These are phyloP conservation scores for Aspergillus piperis DNA, from an alignment of 2,329 filamentous ascomycete genomes.

Conservation along the genomic window DNA sequence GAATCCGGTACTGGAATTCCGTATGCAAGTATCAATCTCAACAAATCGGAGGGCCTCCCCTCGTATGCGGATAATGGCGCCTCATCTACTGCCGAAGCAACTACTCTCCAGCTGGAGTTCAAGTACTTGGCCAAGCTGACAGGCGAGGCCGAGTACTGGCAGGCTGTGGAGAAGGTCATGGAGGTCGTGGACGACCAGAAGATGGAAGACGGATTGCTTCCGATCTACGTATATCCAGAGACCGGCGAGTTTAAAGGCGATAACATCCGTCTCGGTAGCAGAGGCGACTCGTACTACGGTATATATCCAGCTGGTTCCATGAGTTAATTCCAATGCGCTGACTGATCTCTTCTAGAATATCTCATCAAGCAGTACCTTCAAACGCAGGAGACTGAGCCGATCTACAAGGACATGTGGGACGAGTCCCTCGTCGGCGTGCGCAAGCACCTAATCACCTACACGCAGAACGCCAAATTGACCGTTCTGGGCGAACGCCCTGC, in stretches of 20 bases:
- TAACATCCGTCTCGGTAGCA: conserved; percentile 88
- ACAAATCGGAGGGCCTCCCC: conserved; percentile 70
- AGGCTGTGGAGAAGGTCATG: conserved; percentile 88
- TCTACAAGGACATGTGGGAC: conserved; percentile 93
- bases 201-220: conserved; percentile 77
- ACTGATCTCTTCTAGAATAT: conserved; percentile 63
- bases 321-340: neutral
- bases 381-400: conserved; percentile 78
- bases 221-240: conserved; percentile 84
- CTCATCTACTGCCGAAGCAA: conserved; percentile 90
- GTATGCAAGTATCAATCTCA: conserved; percentile 86
- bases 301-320: conserved; percentile 13
- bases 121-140: conserved; percentile 96
- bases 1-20: conserved; percentile 85
- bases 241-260: conserved; percentile 75
- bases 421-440: conserved; percentile 82
- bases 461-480: conserved; percentile 76
- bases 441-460: conserved; percentile 90
- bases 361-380: conserved; percentile 98
- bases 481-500: conserved; percentile 82
- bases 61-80: conserved; percentile 85
- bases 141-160: conserved; percentile 90
- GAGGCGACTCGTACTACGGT: conserved; percentile 93
- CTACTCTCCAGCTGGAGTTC: conserved; percentile 90
- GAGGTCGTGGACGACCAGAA: conserved; percentile 83